A percentile compares a stretch with the other conserved stretches of the same genome.
phyloP scores from a whole-genome alignment of 208 protist species.

The Ichthyophonus hoferi region DNA sequence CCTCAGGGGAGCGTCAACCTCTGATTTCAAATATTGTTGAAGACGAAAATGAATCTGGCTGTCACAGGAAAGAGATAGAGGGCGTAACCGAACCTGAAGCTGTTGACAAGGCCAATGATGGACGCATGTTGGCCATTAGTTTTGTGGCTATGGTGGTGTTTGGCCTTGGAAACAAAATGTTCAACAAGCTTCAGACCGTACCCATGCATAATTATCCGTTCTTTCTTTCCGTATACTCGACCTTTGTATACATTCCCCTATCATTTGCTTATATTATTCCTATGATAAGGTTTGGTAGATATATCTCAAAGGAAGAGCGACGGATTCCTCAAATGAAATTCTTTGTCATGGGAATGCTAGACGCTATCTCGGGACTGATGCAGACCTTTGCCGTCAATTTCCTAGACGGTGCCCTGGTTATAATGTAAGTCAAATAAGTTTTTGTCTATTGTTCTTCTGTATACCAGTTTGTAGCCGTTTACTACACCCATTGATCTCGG shows the following conservation, averaged over 20 bases:
- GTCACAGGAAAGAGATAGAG: too few species aligned
- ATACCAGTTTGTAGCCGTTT: neutral
- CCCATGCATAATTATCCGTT: constrained; percentile 35
- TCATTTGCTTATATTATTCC: constrained; percentile 28
- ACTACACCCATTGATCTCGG: neutral
- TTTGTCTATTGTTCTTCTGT: neutral
- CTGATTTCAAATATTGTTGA: too few species aligned
- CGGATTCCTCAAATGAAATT: constrained; percentile 17
- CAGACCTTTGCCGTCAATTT: constrained; percentile 6
- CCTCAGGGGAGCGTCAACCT: too few species aligned
- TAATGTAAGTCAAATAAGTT: neutral
- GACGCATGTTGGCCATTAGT: neutral
- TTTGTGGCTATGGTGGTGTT: constrained; percentile 2
- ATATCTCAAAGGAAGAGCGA: neutral
- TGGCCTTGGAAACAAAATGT: constrained; percentile 27
- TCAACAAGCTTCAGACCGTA: constrained; percentile 27
- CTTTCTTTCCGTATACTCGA: constrained; percentile 19
- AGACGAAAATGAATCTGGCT: too few species aligned
- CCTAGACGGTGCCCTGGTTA: constrained; percentile 21
- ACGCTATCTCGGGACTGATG: neutral
- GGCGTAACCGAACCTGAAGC: neutral
- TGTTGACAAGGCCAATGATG: neutral
- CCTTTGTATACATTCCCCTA: constrained; percentile 19
- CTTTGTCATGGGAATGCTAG: constrained; percentile 18
- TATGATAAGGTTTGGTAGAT: constrained; percentile 9